Evolutionary conservation across 371 early-diverging fungal genomes (phyloP).

Genomic region (Smittium culicis): DNA sequence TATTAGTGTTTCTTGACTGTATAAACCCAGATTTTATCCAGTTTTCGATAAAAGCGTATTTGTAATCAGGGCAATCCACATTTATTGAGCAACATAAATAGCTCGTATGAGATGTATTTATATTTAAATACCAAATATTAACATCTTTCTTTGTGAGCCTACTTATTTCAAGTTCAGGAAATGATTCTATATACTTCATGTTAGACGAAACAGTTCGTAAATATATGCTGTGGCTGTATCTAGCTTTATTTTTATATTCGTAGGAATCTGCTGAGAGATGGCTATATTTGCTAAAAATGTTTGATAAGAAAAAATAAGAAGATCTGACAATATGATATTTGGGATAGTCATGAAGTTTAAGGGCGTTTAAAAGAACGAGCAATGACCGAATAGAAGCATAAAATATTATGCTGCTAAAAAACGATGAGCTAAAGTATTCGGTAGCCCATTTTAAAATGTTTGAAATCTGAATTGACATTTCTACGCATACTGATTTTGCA

Average conservation of each 20-base stretch:
- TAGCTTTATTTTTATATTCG: not conserved
- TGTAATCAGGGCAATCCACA: not conserved
- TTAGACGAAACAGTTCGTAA: not conserved
- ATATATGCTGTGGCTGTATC: not conserved
- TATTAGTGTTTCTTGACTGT: not conserved
- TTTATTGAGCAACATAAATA: slow-evolving; percentile 2
- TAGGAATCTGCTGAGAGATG: not conserved
- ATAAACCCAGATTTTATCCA: not conserved
- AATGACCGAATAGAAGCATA: too few species aligned
- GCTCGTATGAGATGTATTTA: not conserved
- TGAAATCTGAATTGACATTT: not conserved
- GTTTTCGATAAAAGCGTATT: slow-evolving; percentile 4
- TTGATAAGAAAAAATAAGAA: not conserved
- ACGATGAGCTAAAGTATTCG: not conserved
- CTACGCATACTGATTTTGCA: not conserved
- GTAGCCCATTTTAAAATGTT: not conserved
- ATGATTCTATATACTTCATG: not conserved
- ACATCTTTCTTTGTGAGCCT: not conserved
- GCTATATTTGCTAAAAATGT: not conserved
- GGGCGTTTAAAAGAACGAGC: not conserved
- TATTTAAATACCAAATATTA: not conserved
- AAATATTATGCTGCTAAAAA: not conserved
- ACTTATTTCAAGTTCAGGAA: not conserved
- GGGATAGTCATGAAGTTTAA: not conserved
- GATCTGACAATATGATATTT: not conserved